Percentiles rank a stretch among this genome's conserved stretches.
Conservation (phyloP, 768 basidiomycete species). For the Boletus rubropictus region DNA sequence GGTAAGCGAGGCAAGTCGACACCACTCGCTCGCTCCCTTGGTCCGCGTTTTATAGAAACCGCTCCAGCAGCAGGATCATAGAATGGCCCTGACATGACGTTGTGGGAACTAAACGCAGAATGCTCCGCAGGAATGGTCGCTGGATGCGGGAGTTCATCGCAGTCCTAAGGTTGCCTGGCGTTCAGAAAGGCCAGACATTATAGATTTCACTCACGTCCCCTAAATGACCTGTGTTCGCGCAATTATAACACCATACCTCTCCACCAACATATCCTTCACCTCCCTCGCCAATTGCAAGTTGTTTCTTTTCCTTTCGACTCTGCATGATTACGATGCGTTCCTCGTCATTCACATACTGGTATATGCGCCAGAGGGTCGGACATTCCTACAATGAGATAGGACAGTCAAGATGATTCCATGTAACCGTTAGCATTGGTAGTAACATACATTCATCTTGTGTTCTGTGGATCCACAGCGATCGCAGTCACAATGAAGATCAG, state of each 20-base stretch:
- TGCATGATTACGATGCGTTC: conserved; percentile 43
- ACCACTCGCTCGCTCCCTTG: conserved; percentile 32
- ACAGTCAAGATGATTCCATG: not conserved
- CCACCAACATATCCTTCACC: conserved; percentile 73
- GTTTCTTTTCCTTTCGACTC: conserved; percentile 45
- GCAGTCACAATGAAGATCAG: conserved; percentile 44
- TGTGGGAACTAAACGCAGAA: conserved; percentile 65
- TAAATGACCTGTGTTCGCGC: conserved; percentile 65
- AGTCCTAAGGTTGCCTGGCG: conserved; percentile 45
- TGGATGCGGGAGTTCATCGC: conserved; percentile 40
- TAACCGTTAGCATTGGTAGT: not conserved
- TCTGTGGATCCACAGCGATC: conserved; percentile 61
- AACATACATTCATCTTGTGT: conserved; percentile 60
- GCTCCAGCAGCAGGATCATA: conserved; percentile 38
- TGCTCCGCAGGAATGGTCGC: conserved; percentile 43
- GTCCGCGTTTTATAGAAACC: conserved; percentile 29
- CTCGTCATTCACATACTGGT: conserved; percentile 59
- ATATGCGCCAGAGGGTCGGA: conserved; percentile 76
- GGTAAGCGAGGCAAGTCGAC: conserved; percentile 29
- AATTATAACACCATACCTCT: conserved; percentile 81
- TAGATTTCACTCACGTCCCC: conserved; percentile 58
- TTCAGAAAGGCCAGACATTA: not conserved
- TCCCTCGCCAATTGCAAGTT: conserved; percentile 54
- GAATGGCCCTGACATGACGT: conserved; percentile 63
- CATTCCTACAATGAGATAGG: conserved; percentile 55